Conservation (phyloP, 768 basidiomycete species). For the Boletus pseudo-olivaceus region DNA sequence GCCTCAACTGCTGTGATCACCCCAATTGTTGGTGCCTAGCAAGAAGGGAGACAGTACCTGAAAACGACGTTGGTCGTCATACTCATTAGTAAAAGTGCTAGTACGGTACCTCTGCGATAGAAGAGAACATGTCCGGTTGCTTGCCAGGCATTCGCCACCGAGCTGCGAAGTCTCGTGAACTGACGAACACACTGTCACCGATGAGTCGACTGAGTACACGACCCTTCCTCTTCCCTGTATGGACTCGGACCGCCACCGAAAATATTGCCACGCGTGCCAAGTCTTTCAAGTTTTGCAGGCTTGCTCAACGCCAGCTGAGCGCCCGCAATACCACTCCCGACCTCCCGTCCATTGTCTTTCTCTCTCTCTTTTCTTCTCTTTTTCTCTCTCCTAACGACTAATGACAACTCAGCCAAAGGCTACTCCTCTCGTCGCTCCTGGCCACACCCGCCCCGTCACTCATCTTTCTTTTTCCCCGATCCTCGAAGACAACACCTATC, state of each 20-base stretch:
- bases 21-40: background rate
- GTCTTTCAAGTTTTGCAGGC: background rate
- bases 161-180: background rate
- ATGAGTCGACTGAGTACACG: no score
- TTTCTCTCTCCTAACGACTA: slow-evolving; percentile 34
- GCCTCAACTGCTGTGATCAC: background rate
- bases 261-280: slow-evolving; percentile 16
- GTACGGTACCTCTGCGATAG: background rate
- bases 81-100: background rate
- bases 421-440: slow-evolving; percentile 79
- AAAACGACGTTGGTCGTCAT: background rate
- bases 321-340: slow-evolving; percentile 25
- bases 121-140: background rate
- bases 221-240: background rate
- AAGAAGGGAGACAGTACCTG: no score
- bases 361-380: background rate
- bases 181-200: no score
- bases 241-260: background rate
- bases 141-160: no score
- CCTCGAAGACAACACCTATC: slow-evolving; percentile 79
- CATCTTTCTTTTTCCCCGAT: slow-evolving; percentile 90
- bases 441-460: slow-evolving; percentile 85
- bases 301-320: slow-evolving; percentile 42
- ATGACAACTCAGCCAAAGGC: slow-evolving; percentile 66
- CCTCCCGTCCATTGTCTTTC: background rate